Conservation (phyloP, 208 protist genomes). For the Wallacemonas collosoma region DNA sequence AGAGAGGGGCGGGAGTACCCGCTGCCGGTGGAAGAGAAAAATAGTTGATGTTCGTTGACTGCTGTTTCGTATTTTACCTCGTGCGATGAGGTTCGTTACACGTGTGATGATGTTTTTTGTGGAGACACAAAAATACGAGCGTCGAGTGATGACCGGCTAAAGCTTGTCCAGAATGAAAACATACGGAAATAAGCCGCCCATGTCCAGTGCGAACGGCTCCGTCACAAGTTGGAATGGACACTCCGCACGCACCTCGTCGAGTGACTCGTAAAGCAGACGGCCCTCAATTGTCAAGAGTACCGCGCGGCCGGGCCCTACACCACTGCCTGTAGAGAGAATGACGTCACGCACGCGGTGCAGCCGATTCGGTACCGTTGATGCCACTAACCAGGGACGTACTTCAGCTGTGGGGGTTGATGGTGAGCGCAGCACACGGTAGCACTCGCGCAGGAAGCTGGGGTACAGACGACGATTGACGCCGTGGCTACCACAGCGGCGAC, state of each 20-base stretch:
- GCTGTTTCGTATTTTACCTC: not conserved
- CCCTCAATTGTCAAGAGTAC: constrained; percentile 61
- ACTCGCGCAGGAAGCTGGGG: constrained; percentile 45
- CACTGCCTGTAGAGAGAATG: not conserved
- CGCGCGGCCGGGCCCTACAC: constrained; percentile 25
- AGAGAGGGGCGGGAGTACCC: too few species aligned
- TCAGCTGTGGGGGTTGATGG: not conserved
- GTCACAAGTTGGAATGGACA: constrained; percentile 38
- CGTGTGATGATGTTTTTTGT: not conserved
- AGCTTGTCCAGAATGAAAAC: constrained; percentile 60
- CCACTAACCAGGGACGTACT: not conserved
- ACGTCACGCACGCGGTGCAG: constrained; percentile 8
- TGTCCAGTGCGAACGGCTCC: constrained; percentile 42
- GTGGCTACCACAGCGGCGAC: constrained; percentile 61
- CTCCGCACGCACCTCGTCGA: constrained; percentile 23
- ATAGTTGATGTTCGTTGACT: not conserved
- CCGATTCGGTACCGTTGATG: not conserved
- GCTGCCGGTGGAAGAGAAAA: too few species aligned
- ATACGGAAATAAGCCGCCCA: constrained; percentile 54
- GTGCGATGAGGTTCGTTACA: too few species aligned
- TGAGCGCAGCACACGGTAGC: constrained; percentile 36
- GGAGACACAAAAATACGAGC: not conserved
- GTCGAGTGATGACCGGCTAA: not conserved
- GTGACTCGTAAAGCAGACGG: constrained; percentile 31
- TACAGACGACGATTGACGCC: constrained; percentile 47